Evolutionary conservation across 73 alveolate genomes (phyloP), one percentile per base, ranked within the genome.

Genomic region (Paramecium caudatum): DNA sequence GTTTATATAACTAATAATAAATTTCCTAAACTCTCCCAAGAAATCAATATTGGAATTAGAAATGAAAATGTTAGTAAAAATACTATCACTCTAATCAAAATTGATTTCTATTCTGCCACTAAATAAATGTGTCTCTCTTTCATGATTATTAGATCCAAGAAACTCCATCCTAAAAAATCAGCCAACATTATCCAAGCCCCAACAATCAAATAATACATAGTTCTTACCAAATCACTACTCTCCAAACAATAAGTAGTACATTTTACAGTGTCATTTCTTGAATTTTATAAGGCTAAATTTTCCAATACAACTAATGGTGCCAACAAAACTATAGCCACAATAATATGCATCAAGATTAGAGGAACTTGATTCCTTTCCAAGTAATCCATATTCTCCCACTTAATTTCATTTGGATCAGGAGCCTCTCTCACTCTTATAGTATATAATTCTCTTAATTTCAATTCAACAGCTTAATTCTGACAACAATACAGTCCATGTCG

Each of bases 371-470:
- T 74, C 19, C 32, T 74, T 8, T 74, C 65, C 19, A 34, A 27
- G 55, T 27, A 74, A 43, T 74, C 88, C 88, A 74, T 74, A 17
- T 74, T 74, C 17, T 74, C 88, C 88, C 88, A 74, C 41, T 43
- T 74, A 3, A 74, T 74, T 41, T 74, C 88, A 74, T 21, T 41
- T 0, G 88, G 88, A 43, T 74, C 88, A 41, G 88, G 88, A 15
- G 88, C 88, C 16, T 74, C 88, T 8, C 32, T 74, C 17, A 74
- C 88, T 37, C 12, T 37, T 0, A 74, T 74, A 6, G 62, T 74
- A 39, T 74, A 74, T 37, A 74, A 41, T 4, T 41, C 65, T 41
- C 88, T 74, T 0, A 74, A 45, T 15, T 74, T 17, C 6, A 74
- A 74, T 74, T 74, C 88, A 39, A 21, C 17, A 8, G 68, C 37